A percentile compares a stretch with the other conserved stretches of the same genome.
phyloP scores from a whole-genome alignment of 164 flowering plant species.

The Berberis vulgaris region DNA sequence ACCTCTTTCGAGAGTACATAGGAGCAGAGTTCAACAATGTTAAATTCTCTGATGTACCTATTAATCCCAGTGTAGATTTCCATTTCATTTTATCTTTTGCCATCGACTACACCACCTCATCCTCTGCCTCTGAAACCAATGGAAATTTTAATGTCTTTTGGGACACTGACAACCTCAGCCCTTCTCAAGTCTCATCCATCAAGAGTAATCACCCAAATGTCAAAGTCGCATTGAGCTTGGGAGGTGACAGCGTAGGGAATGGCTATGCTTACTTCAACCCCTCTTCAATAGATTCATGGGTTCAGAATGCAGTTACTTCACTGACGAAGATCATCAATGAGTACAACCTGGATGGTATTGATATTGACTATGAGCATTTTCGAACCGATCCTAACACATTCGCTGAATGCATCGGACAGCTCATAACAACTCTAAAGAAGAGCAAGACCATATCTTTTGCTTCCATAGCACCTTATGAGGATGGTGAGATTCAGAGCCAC shows the following conservation, averaged over 20 bases:
- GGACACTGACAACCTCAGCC: conserved; percentile 33
- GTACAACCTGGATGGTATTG: conserved; percentile 38
- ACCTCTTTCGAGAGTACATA: conserved; percentile 48
- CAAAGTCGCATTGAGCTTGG: conserved; percentile 43
- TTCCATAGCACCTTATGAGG: conserved; percentile 57
- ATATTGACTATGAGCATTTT: conserved; percentile 50
- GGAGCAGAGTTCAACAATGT: conserved; percentile 53
- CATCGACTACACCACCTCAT: conserved; percentile 41
- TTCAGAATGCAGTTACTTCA: conserved; percentile 48
- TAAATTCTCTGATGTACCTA: conserved; percentile 45
- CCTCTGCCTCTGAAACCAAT: conserved; percentile 41
- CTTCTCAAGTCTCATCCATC: conserved; percentile 30
- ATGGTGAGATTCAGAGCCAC: conserved; percentile 36
- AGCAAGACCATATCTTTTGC: conserved; percentile 39
- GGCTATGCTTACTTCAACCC: conserved; percentile 32
- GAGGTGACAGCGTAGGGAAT: conserved; percentile 34
- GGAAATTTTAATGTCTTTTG: conserved; percentile 49
- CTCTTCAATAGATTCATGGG: conserved; percentile 40
- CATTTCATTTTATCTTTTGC: conserved; percentile 29
- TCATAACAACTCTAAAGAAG: conserved; percentile 26
- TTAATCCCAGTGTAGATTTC: conserved; percentile 22
- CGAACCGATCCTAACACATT: conserved; percentile 27
- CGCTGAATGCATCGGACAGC: conserved; percentile 42
- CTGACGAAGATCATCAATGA: conserved; percentile 36
- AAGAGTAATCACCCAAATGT: conserved; percentile 32